A percentile compares a stretch with the other conserved stretches of the same genome.
Evolutionary conservation across 1,139 yeast species (phyloP).

Genomic region (Hemisphaericaspora xylanilytica): DNA sequence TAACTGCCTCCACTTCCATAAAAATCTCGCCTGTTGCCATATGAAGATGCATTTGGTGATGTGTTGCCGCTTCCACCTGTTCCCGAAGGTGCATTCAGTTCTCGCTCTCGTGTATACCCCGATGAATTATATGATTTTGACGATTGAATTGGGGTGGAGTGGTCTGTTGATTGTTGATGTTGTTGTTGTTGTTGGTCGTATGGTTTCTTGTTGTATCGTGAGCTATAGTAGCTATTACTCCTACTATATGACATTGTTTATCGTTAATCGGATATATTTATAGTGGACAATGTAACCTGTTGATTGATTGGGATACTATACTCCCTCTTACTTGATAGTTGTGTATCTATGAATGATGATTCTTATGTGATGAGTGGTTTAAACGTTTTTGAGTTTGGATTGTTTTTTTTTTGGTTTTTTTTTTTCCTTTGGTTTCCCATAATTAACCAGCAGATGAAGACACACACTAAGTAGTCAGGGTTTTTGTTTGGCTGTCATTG

Average conservation of each 20-base stretch:
- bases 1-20: slow-evolving; percentile 14
- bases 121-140: slow-evolving; percentile 7
- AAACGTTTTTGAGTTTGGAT: too few relatives aligned
- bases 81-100: background rate
- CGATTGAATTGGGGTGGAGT: slow-evolving; percentile 1
- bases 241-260: slow-evolving; percentile 14
- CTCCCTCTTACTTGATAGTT: too few relatives aligned
- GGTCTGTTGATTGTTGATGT: slow-evolving; percentile 7
- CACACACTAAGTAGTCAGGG: too few relatives aligned
- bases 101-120: slow-evolving; percentile 1
- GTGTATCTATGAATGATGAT: too few relatives aligned
- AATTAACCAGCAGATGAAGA: too few relatives aligned
- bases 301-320: too few relatives aligned
- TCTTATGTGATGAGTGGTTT: too few relatives aligned
- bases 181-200: slow-evolving; percentile 14
- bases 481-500: too few relatives aligned
- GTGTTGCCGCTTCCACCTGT: background rate
- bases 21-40: slow-evolving; percentile 14
- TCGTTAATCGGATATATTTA: too few relatives aligned
- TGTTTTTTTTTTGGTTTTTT: too few relatives aligned
- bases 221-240: slow-evolving; percentile 6
- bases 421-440: too few relatives aligned
- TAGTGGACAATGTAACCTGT: too few relatives aligned
- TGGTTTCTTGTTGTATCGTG: slow-evolving; percentile 5
- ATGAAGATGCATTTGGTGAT: slow-evolving; percentile 3